Percentiles rank a stretch among this genome's conserved stretches.
Conservation (phyloP, 1,139 yeast species). For the Zygosaccharomyces sapae region DNA sequence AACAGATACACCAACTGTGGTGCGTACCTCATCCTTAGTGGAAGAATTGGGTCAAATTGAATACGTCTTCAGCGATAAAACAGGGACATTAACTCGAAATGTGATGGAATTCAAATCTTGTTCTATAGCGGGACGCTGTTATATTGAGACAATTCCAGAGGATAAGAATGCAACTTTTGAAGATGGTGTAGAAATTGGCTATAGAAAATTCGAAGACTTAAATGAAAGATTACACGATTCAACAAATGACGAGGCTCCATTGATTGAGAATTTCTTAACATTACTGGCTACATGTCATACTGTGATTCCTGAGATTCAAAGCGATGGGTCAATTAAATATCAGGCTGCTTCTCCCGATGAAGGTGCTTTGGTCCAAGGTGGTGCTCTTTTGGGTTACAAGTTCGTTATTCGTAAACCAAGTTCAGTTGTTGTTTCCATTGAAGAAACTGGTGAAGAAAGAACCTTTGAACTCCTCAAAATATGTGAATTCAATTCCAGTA, state of each 20-base stretch:
- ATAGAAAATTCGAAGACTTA: slow-evolving; percentile 65
- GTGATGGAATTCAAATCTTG: slow-evolving; percentile 96
- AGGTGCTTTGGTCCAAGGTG: slow-evolving; percentile 97
- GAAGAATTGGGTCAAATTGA: slow-evolving; percentile 97
- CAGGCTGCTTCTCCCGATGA: slow-evolving; percentile 99
- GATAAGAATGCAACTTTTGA: slow-evolving; percentile 67
- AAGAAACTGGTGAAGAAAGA: slow-evolving; percentile 42
- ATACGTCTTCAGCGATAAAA: slow-evolving; percentile 91
- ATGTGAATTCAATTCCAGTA: slow-evolving; percentile 94
- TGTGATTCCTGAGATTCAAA: slow-evolving; percentile 81
- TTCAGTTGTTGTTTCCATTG: slow-evolving; percentile 61
- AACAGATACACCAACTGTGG: slow-evolving; percentile 91
- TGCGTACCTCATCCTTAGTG: slow-evolving; percentile 88
- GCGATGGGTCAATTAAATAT: slow-evolving; percentile 67
- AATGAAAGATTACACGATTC: slow-evolving; percentile 46
- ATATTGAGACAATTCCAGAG: slow-evolving; percentile 86
- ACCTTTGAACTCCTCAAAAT: slow-evolving; percentile 79
- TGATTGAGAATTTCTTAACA: slow-evolving; percentile 78
- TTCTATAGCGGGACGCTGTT: slow-evolving; percentile 88
- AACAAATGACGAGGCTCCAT: slow-evolving; percentile 50
- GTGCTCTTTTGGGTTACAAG: slow-evolving; percentile 79
- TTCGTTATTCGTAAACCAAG: slow-evolving; percentile 85
- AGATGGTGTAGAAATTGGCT: slow-evolving; percentile 83
- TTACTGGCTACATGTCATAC: slow-evolving; percentile 93
- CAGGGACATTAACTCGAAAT: slow-evolving; percentile 92